Base-by-base conservation (phyloP, 345 rosid species). In the Mangifera indica region DNA sequence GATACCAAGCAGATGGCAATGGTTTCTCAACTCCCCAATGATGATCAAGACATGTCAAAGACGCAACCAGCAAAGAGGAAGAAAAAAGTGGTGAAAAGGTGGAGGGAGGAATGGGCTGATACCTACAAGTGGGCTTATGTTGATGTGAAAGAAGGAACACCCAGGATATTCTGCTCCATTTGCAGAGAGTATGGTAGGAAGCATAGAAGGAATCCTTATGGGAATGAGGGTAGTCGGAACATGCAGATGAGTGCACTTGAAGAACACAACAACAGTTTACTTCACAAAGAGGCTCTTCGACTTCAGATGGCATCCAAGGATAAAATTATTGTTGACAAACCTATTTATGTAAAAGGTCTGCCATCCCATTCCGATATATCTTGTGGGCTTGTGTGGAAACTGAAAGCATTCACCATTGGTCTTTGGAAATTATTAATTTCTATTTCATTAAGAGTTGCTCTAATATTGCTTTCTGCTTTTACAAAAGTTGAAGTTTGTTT, bases 31-130 rank as follows among this genome's bases (percentile, higher is more conserved):
- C 75, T 89, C 17, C 75, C 90, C 12, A 74, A 69, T 21, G 96
- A 84, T 70, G 98, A 88, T 73, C 94, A 87, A 67, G 93, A 92
- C 70, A 82, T 82, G 77, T 86, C 87, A 17, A 92, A 88, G 82
- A 74, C 74, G 4, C 91, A 82, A 34, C 86, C 97, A 2, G 74
- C 73, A 1, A 95, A 95, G 81, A 91, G 97, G 78, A 95, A 93
- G 92, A 95, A 95, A 76, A 95, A 95, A 71, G 99, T 95, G 68
- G 97, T 95, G 14, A 95, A 95, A 82, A 83, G 97, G 79, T 95
- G 99, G 99, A 89, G 99, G 85, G 99, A 95, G 85, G 99, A 95
- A 83, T 95, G 99, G 99, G 98, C 99, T 62, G 99, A 93, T 77
- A 95, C 99, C 3, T 95, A 92, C 85, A 95, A 93, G 87, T 95